These are phyloP conservation scores for Ochetophila trinervis DNA, from an alignment of 306 rosid genomes.

Conservation along the genomic window DNA sequence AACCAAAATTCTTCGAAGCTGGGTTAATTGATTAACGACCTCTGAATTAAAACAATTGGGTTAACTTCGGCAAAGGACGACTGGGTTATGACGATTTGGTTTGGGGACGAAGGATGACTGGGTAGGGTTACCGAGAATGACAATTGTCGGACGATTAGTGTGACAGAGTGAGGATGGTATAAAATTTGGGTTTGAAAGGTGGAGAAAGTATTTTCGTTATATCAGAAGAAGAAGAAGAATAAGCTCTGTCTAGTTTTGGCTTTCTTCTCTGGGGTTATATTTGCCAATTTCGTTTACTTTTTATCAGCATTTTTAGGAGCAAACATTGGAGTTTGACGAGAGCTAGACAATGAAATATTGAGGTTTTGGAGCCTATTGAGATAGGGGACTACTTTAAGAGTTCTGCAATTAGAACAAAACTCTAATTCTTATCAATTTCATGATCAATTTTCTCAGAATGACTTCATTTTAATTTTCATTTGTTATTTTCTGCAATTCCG, in stretches of 20 bases:
- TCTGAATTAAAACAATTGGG: too few species aligned
- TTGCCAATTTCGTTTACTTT: constrained; percentile 5
- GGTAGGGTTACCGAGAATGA: too few species aligned
- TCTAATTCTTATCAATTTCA: constrained; percentile 11
- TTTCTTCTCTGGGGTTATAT: constrained; percentile 18
- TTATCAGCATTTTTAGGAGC: constrained; percentile 17
- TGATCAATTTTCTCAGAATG: neutral
- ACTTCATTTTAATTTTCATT: neutral
- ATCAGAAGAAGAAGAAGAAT: constrained; percentile 20
- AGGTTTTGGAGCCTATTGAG: constrained; percentile 47
- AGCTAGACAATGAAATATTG: constrained; percentile 33
- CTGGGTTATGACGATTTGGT: too few species aligned
- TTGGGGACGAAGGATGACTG: too few species aligned
- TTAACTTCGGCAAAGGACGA: too few species aligned
- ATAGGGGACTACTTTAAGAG: constrained; percentile 22
- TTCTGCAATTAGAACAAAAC: constrained; percentile 27
- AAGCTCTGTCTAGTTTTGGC: constrained; percentile 35
- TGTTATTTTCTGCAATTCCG: constrained; percentile 14
- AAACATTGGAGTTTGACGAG: constrained; percentile 20
- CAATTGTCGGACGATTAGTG: constrained; percentile 39
- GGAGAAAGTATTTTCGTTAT: constrained; percentile 55
- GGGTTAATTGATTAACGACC: too few species aligned
- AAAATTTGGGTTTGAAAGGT: constrained; percentile 39
- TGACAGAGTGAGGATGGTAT: constrained; percentile 47
- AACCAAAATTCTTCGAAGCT: too few species aligned